A percentile compares a stretch with the other conserved stretches of the same genome.
Conservation (phyloP, 106 monocot species). For the Acanthochlamys bracteata region DNA sequence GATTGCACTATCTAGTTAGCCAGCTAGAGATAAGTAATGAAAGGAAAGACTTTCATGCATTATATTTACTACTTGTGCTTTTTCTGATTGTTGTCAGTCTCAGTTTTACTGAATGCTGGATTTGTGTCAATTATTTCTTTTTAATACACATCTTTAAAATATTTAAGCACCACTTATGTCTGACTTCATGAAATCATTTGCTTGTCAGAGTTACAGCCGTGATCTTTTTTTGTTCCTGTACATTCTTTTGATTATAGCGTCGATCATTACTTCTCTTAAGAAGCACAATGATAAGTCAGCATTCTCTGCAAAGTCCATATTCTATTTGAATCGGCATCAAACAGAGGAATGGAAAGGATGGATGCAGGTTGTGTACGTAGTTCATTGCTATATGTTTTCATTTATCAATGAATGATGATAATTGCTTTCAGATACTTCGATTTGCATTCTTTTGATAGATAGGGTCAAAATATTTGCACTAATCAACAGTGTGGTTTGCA, state of each 20-base stretch:
- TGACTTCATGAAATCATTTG: not conserved
- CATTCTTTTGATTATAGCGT: conserved; percentile 41
- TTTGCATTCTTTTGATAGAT: no score
- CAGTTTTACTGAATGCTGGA: no score
- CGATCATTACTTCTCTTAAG: conserved; percentile 37
- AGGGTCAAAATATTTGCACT: no score
- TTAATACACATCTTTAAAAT: not conserved
- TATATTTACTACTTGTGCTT: no score
- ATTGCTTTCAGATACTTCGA: no score
- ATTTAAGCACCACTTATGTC: not conserved
- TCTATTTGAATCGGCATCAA: conserved; percentile 48
- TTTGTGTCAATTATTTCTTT: no score
- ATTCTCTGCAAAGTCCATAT: conserved; percentile 39
- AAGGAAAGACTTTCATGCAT: no score
- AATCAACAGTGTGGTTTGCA: no score
- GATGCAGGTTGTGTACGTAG: conserved; percentile 33
- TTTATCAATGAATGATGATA: no score
- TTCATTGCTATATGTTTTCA: not conserved
- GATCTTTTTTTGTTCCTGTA: conserved; percentile 48
- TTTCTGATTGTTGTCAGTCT: no score
- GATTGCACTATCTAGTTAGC: no score
- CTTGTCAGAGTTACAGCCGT: conserved; percentile 36
- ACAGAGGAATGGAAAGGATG: conserved; percentile 54
- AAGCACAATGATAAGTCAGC: conserved; percentile 45
- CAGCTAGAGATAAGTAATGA: no score